Conservation (phyloP, 2,329 filamentous ascomycete species). For the Aaosphaeria pasadenensis region DNA sequence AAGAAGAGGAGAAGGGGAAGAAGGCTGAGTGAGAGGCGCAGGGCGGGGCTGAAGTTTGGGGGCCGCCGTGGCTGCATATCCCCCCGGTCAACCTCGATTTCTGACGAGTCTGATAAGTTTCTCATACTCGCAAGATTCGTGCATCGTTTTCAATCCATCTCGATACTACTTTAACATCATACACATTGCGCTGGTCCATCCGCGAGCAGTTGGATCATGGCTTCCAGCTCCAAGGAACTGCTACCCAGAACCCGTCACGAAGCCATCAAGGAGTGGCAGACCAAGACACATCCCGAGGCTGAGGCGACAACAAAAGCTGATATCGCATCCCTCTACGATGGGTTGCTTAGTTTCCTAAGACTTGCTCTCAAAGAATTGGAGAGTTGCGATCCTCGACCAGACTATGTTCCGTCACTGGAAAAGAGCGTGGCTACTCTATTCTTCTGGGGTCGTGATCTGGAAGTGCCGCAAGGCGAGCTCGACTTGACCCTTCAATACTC, state of each 20-base stretch:
- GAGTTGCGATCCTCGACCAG: not conserved
- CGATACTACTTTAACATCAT: not conserved
- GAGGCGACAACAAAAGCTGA: not conserved
- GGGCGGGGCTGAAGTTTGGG: slow-evolving; percentile 1
- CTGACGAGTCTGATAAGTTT: not conserved
- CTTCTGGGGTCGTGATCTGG: not conserved
- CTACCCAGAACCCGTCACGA: not conserved
- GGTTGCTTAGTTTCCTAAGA: not conserved
- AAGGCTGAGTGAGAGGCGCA: not conserved
- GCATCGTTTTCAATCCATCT: not conserved
- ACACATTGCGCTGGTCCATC: not conserved
- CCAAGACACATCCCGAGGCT: not conserved
- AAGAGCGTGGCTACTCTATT: not conserved
- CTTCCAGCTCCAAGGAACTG: too few species aligned
- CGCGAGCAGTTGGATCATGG: too few species aligned
- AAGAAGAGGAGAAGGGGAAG: not conserved
- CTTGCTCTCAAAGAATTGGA: not conserved
- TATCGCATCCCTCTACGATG: not conserved
- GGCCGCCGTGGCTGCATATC: not conserved
- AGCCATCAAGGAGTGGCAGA: not conserved
- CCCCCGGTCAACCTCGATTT: not conserved
- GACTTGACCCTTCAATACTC: not conserved
- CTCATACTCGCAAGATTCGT: not conserved
- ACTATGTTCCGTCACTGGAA: not conserved
- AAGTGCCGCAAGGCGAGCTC: not conserved